Evolutionary conservation across 2,329 filamentous ascomycete species (phyloP), one percentile per base, ranked within the genome.

Genomic region (Xylariomycetidae sp.): DNA sequence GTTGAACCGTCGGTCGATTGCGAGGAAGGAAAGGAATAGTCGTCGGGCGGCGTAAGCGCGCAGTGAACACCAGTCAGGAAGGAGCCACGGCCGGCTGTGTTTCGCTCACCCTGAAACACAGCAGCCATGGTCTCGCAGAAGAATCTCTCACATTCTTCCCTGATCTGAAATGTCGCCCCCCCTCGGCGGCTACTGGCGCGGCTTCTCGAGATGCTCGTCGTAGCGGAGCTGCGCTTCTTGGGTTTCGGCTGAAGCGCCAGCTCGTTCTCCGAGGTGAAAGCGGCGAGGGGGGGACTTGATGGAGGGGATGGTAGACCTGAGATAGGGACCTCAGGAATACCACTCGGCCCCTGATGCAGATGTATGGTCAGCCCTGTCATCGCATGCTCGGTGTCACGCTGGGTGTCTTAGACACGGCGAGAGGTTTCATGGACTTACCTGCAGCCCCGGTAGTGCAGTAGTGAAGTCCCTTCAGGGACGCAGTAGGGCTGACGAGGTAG

Each of bases 121-220:
- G 81, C 71, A 70, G 78, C 84, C 80, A 95, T 85, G 76, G 81
- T 82, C 82, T 90, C 87, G 71, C 89, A 95, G 79, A 95, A 94
- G 82, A 95, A 90, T 76, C 89, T 95, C 88, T 95, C 89, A 95
- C 89, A 94, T 86, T 95, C 88, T 88, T 84, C 88, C 85, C 84
- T 88, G 76, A 95, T 94, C 72, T 82, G 81, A 68, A 85, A 79
- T 84, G 86, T 80, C 82, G 88, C 88, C 87, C 88, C 88, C 85
- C 84, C 84, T 82, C 74, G 74, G 60, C 65, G 64, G 58, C 74
- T 70, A 57, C 64, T 64, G 59, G 47, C 56, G 54, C 58, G 65
- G 54, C 59, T 61, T 41, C 38, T 51, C 44, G 34, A 42, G 43
- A 46, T 48, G 38, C 37, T 47, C 44, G 44, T 3, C 14, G 40